These are phyloP conservation scores for Colletotrichum phormii DNA, from an alignment of 2,329 filamentous ascomycete genomes.

Conservation along the genomic window DNA sequence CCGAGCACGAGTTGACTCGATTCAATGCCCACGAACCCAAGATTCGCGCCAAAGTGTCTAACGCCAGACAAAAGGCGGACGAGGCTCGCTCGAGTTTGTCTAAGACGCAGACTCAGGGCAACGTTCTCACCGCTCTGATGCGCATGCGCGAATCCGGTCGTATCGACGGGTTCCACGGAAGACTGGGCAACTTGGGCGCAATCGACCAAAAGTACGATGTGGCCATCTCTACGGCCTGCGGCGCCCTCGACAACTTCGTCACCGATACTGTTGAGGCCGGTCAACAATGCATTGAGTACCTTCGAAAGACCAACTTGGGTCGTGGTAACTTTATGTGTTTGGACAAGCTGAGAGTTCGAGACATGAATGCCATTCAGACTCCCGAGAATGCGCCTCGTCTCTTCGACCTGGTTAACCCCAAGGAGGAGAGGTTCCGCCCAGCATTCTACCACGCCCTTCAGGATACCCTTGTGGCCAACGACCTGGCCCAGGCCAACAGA, in stretches of 20 bases:
- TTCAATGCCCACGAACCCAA: slow-evolving; percentile 83
- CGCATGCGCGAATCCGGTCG: slow-evolving; percentile 94
- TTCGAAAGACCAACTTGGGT: slow-evolving; percentile 96
- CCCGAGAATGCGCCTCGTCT: slow-evolving; percentile 92
- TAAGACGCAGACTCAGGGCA: slow-evolving; percentile 91
- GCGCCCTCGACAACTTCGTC: slow-evolving; percentile 92
- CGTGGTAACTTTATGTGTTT: slow-evolving; percentile 97
- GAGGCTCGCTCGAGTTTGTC: slow-evolving; percentile 92
- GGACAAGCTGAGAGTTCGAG: slow-evolving; percentile 83
- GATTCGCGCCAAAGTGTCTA: slow-evolving; percentile 86
- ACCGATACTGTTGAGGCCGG: slow-evolving; percentile 96
- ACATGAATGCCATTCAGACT: slow-evolving; percentile 84
- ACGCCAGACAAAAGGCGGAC: slow-evolving; percentile 92
- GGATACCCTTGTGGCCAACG: slow-evolving; percentile 92
- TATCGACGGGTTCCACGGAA: slow-evolving; percentile 96
- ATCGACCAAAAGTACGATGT: slow-evolving; percentile 96
- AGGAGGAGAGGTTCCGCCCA: slow-evolving; percentile 86
- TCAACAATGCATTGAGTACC: slow-evolving; percentile 97
- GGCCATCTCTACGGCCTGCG: slow-evolving; percentile 97
- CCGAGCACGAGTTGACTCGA: slow-evolving; percentile 78
- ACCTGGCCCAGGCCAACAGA: slow-evolving; percentile 94
- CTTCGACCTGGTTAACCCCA: slow-evolving; percentile 91
- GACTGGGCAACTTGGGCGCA: slow-evolving; percentile 91
- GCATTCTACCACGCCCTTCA: slow-evolving; percentile 97
- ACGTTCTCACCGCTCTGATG: slow-evolving; percentile 92